Base-by-base conservation (phyloP, 192 early-diverging fungal genomes). In the Entophlyctis helioformis region DNA sequence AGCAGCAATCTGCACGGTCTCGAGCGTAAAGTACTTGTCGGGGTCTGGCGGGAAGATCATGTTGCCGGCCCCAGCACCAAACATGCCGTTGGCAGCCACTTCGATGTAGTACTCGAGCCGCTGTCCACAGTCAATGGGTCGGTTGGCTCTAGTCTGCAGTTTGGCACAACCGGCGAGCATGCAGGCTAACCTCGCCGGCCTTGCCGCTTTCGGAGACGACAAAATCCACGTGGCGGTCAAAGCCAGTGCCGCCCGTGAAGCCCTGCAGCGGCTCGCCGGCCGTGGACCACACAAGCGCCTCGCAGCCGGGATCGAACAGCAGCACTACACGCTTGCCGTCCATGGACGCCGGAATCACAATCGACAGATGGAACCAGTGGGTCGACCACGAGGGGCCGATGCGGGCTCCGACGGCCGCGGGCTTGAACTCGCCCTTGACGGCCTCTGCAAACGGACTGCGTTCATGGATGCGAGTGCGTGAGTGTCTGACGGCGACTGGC, bases 81-180 rank as follows among this genome's bases (percentile, higher is more conserved):
- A 93, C 80, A 96, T 71, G 22, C 82, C 82, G 56, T 97, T 96
- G 56, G 88, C 90, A 1, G 85, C 90, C 40, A 90, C 79, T 49
- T 96, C 96, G 31, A 96, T 54, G 55, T 83, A 93, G 39, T 94
- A 71, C 33, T 85, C 66, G 39, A 79, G 64, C 13, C 59, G 60
- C 56, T 82, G 69, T 2, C 63, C 67, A 16, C 16, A 28, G 13
- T 24, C 44, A n/a, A 50, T 1, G 13, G 18, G 9, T 9, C 23
- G 33, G n/a, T 11, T 9, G n/a, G n/a, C 9, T 11, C 9, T 35
- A 11, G 33, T 9, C 36, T 11, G 43, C 33, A 20, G 11, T 48
- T 26, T 34, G n/a, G 44, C 7, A 15, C 23, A 31, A 6, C 51
- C 29, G 47, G n/a, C n/a, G 19, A 31, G 27, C 1, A 41, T 15